These are phyloP conservation scores for Hypoxylon rickii DNA, from an alignment of 495 filamentous ascomycete species.

Conservation along the genomic window DNA sequence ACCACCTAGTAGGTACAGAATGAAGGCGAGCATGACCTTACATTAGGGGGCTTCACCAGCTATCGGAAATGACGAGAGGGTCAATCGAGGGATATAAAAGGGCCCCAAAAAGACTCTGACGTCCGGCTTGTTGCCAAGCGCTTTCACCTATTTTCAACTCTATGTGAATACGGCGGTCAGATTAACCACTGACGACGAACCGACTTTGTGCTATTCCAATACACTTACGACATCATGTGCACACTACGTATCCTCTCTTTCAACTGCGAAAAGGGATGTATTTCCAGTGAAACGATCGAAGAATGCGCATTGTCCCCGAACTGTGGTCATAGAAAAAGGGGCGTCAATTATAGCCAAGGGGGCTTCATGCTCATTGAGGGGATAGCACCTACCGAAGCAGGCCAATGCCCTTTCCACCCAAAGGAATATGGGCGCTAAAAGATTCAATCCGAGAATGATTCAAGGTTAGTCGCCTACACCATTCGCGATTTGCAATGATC, in stretches of 20 bases:
- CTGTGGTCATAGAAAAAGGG: not conserved
- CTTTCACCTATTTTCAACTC: no score
- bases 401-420: conserved; percentile 5
- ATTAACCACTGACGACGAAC: no score
- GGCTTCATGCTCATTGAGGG: not conserved
- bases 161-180: no score
- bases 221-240: no score
- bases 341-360: not conserved
- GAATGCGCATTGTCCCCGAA: not conserved
- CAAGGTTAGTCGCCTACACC: not conserved
- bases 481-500: no score
- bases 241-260: not conserved
- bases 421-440: conserved; percentile 8
- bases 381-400: not conserved
- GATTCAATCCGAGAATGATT: not conserved
- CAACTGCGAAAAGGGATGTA: conserved; percentile 4
- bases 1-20: no score
- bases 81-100: no score
- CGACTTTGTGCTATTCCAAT: no score
- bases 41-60: not conserved
- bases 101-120: no score
- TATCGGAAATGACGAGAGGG: no score
- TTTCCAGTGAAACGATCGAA: not conserved
- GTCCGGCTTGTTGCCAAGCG: no score
- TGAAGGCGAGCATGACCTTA: not conserved